Evolutionary conservation across 148 eudicot genomes (phyloP), one percentile per base, ranked within the genome.

Genomic region (Mesembryanthemum crystallinum): DNA sequence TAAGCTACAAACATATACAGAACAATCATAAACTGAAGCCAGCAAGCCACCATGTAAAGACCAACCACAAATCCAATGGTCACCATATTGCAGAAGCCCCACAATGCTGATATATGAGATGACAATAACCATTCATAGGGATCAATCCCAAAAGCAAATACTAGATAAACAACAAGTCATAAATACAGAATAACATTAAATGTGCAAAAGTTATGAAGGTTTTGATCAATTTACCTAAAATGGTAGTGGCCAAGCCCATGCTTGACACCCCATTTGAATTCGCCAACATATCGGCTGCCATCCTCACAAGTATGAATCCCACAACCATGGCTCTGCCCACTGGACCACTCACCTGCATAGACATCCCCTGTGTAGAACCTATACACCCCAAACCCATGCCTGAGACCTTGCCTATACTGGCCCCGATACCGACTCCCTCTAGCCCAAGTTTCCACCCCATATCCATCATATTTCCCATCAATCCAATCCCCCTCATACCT

Each of bases 221-320:
- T 25, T 71, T 68, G 15, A 18, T 54, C 37, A 39, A 52, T 70
- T 75, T 89, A 93, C 98, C 98, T 93, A 82, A 89, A 93, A 80
- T 93, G 94, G 77, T 93, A 93, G 74, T 89, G 97, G 49, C 98
- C 98, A 79, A 93, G 90, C 21, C 98, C 98, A 82, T 93, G 98
- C 88, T 93, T 93, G 76, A 93, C 94, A 42, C 98, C 98, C 97
- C 96, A 89, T 83, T 93, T 93, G 85, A 91, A 93, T 67, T 93
- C 98, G n/a, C 98, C 98, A 59, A 91, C 97, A 84, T 88, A 93
- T 30, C 92, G 80, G 81, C 98, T 93, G 2, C 98, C 98, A 85
- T 93, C 98, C 80, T 93, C 98, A 59, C 98, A 93, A 29, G 97
- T 91, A 84, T 89, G 94, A 83, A 89, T 85, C 67, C 98, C 98